Percentiles rank a stretch among this genome's conserved stretches.
Evolutionary conservation across 1,139 yeast genomes (phyloP).

Genomic region (Candida tropicalis): DNA sequence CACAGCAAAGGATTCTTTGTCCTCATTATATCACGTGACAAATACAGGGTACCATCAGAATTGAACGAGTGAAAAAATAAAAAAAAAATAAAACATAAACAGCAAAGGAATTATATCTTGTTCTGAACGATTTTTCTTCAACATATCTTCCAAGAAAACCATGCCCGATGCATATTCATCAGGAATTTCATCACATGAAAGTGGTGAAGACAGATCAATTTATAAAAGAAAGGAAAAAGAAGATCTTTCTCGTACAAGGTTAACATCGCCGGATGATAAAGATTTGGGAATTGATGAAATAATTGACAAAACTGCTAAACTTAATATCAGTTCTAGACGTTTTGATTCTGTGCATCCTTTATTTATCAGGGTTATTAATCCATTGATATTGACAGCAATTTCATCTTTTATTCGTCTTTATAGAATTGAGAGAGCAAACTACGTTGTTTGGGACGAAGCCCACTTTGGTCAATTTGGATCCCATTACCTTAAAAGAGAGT

Average conservation of each 20-base stretch:
- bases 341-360: slow-evolving; percentile 9
- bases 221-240: background rate
- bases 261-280: slow-evolving; percentile 1
- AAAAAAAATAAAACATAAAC: too few relatives aligned
- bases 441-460: slow-evolving; percentile 96
- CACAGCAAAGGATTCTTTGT: too few relatives aligned
- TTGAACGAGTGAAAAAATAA: too few relatives aligned
- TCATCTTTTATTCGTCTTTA: slow-evolving; percentile 72
- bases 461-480: slow-evolving; percentile 77
- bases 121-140: background rate
- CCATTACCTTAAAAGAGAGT: slow-evolving; percentile 62
- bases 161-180: slow-evolving; percentile 1
- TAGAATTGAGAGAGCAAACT: slow-evolving; percentile 59
- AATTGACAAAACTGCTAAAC: slow-evolving; percentile 28
- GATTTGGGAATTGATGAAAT: slow-evolving; percentile 29
- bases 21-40: too few relatives aligned
- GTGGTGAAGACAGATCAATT: background rate
- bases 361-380: slow-evolving; percentile 28
- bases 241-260: background rate
- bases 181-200: background rate
- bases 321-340: slow-evolving; percentile 19
- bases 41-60: too few relatives aligned
- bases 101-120: too few relatives aligned
- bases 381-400: slow-evolving; percentile 49
- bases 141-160: background rate